Evolutionary conservation across 164 flowering plant genomes (phyloP).

Genomic region (Tinospora cordifolia): DNA sequence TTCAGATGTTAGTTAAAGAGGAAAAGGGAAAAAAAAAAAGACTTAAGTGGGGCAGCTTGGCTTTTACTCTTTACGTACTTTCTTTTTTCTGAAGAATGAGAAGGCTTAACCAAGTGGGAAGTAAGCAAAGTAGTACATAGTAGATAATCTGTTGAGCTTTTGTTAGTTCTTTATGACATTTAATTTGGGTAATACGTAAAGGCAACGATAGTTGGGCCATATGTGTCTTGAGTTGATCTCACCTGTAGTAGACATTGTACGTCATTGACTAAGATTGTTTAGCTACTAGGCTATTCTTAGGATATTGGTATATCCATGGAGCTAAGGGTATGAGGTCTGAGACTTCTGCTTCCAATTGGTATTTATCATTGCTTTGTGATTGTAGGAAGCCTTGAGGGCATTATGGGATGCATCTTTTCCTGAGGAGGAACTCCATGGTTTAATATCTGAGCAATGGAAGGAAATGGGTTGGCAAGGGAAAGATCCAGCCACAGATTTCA

Average conservation of each 20-base stretch:
- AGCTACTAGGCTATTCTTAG: background rate
- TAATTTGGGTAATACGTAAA: too few relatives aligned
- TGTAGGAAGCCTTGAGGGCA: constrained; percentile 67
- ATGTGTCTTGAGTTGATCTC: too few relatives aligned
- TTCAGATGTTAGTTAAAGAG: background rate
- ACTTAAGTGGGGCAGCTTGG: background rate
- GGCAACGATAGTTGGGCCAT: too few relatives aligned
- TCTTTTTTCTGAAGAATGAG: too few relatives aligned
- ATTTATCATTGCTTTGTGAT: constrained; percentile 10
- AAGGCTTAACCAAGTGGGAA: too few relatives aligned
- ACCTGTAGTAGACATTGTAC: too few relatives aligned
- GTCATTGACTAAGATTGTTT: background rate
- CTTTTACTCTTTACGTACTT: background rate
- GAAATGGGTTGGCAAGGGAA: constrained; percentile 99
- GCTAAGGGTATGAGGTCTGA: background rate
- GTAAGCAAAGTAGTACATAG: too few relatives aligned
- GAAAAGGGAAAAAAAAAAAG: background rate
- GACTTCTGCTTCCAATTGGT: constrained; percentile 1
- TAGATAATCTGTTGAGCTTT: too few relatives aligned
- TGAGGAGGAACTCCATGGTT: constrained; percentile 62
- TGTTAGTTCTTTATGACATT: too few relatives aligned
- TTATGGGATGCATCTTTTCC: constrained; percentile 86
- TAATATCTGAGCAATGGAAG: constrained; percentile 94
- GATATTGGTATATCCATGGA: background rate
- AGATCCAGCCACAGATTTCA: constrained; percentile 92